Evolutionary conservation across 2,329 filamentous ascomycete species (phyloP), one percentile per base, ranked within the genome.

Genomic region (Talaromyces sp.): DNA sequence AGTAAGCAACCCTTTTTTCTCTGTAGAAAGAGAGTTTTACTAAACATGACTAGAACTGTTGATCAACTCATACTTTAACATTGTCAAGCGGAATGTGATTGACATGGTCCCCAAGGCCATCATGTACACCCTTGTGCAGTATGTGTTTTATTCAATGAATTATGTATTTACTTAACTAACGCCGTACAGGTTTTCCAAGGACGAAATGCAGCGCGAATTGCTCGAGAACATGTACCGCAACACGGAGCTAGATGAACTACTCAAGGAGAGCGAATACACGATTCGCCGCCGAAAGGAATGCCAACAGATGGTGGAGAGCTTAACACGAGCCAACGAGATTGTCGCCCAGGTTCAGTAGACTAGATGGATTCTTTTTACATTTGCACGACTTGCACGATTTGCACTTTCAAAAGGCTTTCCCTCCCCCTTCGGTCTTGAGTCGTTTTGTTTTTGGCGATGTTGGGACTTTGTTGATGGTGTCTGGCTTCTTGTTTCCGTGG

Each of bases 31-130:
- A 6, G 24, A 4, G 17, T 21, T 32, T 58, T 43, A 29, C 58
- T 60, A 62, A 62, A 71, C 59, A 17, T 49, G 41, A 41, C 41
- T 54, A 95, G 90, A 99, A 80, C 86, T 99, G 65, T 83, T 99
- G 61, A 99, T 99, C 73, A 89, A 87, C 60, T 97, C 92, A 0
- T 99, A 99, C 82, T 99, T 90, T 80, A 97, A 96, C 79, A 99
- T 99, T 73, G 93, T 97, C 66, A 91, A 92, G 81, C 85, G 95
- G 68, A 99, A 96, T 63, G 96, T 99, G 92, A 97, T 98, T 67
- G 95, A 99, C 73, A 99, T 99, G 95, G 95, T 99, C 6, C 95
- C 95, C 67, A 99, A 99, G 81, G 95, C 95, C 46, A 96, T 99
- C 73, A 99, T 99, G 95, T 84, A 98, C 67, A 97, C 85, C 69